Base-by-base conservation (phyloP, 2,329 filamentous ascomycete species). In the Aspergillus caelatus region DNA sequence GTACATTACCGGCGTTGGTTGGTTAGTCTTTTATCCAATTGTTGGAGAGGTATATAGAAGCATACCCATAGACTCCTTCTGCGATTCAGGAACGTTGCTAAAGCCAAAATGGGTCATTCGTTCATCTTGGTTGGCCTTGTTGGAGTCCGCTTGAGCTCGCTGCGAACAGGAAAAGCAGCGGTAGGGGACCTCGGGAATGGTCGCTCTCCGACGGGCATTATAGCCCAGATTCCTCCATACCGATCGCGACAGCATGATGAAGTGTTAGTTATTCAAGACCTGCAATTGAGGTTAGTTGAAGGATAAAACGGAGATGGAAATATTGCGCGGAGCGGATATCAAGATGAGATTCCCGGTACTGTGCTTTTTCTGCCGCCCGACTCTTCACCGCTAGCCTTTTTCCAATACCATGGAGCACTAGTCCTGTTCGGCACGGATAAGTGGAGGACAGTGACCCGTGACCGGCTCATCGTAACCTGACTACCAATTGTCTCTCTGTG, bases 101-200 rank as follows among this genome's bases (percentile, higher is more conserved):
- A 93, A 97, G 58, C 94, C 94, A 78, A 97, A 97, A 81, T 97
- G 93, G 57, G 94, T 97, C 66, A 89, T 89, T 63, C 85, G 84
- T 54, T 86, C 82, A 68, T 83, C 68, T 58, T 79, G 73, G 58
- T 73, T 73, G 61, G 72, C 34, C 66, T 77, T 81, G 73, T 66
- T 74, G 68, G 69, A 69, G 63, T 74, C 76, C 62, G 78, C 75
- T 64, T 81, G 77, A 67, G 67, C 63, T 45, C 75, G 80, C 56
- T 75, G 68, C 26, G 83, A 79, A 72, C 81, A 85, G 36, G 84
- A 85, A 66, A 86, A 84, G 69, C 82, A 84, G 62, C 84, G 78
- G 61, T 81, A 82, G 23, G 80, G 76, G 14, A 70, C 69, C 50
- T 68, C 62, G 1, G 71, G 62, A 16, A 71, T 62, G 30, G 70